A percentile compares a stretch with the other conserved stretches of the same genome.
phyloP scores from a whole-genome alignment of 495 filamentous ascomycete species.

The Glarea lozoyensis region DNA sequence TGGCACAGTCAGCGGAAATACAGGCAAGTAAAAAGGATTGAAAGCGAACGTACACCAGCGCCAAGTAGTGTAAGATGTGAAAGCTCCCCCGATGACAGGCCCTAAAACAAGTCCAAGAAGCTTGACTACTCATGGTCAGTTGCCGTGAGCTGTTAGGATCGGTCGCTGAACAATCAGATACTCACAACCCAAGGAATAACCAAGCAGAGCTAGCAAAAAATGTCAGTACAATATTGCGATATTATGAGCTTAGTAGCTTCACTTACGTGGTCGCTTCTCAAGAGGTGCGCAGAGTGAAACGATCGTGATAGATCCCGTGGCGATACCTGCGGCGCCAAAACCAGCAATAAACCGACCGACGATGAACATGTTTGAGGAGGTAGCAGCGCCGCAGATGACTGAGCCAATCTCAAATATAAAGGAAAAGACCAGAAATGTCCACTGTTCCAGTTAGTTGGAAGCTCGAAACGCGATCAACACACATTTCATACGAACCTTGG shows the following conservation, averaged over 20 bases:
- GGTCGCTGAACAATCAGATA: no score
- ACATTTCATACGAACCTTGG: no score
- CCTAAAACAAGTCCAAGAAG: slow-evolving; percentile 37
- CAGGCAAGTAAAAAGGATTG: not conserved
- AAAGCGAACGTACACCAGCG: slow-evolving; percentile 31
- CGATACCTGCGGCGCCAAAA: slow-evolving; percentile 35
- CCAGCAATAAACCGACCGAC: slow-evolving; percentile 46
- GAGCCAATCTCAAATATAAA: slow-evolving; percentile 44
- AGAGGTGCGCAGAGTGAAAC: slow-evolving; percentile 36
- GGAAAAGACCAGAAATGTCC: slow-evolving; percentile 35
- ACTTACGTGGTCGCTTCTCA: slow-evolving; percentile 31
- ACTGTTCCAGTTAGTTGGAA: slow-evolving; percentile 15
- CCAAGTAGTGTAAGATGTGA: slow-evolving; percentile 48
- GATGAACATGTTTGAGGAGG: slow-evolving; percentile 42
- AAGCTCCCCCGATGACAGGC: slow-evolving; percentile 51
- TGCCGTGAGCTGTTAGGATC: slow-evolving; percentile 36
- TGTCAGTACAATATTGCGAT: no score
- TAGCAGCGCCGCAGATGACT: slow-evolving; percentile 41
- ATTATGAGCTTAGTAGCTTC: no score
- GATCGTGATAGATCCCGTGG: slow-evolving; percentile 45
- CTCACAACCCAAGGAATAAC: slow-evolving; percentile 34
- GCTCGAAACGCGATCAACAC: no score
- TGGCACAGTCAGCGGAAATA: not conserved
- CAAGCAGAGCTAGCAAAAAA: slow-evolving; percentile 44
- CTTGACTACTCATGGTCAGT: slow-evolving; percentile 22